These are phyloP conservation scores for Fomitopsis serialis DNA, from an alignment of 768 basidiomycete genomes.

Conservation along the genomic window DNA sequence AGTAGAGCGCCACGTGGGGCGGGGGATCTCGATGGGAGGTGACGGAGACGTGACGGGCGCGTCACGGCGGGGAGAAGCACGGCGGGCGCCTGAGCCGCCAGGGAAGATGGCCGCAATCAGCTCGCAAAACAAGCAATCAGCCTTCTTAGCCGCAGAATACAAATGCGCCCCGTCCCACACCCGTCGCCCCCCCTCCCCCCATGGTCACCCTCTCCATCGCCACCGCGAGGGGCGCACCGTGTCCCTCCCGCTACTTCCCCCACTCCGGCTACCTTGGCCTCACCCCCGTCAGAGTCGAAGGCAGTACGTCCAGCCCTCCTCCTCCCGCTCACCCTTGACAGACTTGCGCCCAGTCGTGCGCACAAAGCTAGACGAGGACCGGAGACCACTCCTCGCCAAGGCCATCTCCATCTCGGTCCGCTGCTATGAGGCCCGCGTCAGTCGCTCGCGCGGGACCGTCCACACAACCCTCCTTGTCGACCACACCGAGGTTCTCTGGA, in stretches of 20 bases:
- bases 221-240: conserved; percentile 62
- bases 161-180: conserved; percentile 22
- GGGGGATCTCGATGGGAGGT: neutral
- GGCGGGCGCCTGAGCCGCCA: neutral
- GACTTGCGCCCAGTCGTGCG: conserved; percentile 48
- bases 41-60: neutral
- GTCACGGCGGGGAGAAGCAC: neutral
- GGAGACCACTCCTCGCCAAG: conserved; percentile 59
- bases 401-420: conserved; percentile 70
- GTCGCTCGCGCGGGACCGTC: conserved; percentile 44
- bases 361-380: conserved; percentile 66
- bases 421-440: conserved; percentile 76
- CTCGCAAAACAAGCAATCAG: conserved; percentile 4
- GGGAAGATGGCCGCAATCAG: neutral
- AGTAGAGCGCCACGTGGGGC: neutral
- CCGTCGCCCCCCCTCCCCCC: conserved; percentile 18
- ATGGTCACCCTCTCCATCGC: conserved; percentile 71
- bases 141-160: conserved; percentile 2
- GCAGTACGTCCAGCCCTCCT: conserved; percentile 40
- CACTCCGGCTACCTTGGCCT: conserved; percentile 75
- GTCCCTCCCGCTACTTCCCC: conserved; percentile 68
- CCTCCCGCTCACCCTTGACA: neutral
- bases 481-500: conserved; percentile 62
- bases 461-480: conserved; percentile 69
- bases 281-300: conserved; percentile 74